Evolutionary conservation across 108 stramenopile genomes (phyloP).

Genomic region (Aurantiochytrium sp.): DNA sequence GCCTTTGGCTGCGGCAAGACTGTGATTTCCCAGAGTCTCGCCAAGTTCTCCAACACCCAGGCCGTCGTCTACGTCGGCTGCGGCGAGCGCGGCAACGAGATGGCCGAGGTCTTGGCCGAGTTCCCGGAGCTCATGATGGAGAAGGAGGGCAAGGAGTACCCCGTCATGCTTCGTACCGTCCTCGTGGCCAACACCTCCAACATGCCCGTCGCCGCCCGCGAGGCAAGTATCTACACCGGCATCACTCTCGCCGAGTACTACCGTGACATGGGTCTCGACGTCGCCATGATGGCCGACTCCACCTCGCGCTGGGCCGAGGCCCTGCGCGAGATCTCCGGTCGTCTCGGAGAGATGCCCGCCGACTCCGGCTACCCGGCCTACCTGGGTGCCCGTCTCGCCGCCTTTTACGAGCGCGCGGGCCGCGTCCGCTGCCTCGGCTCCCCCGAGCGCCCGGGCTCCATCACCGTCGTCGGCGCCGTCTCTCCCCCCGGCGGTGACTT

Average conservation of each 20-base stretch:
- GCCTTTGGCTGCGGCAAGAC: conserved; percentile 99
- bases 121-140: conserved; percentile 99
- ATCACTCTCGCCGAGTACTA: conserved; percentile 95
- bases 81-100: conserved; percentile 97
- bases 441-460: conserved; percentile 93
- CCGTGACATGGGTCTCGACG: conserved; percentile 98
- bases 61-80: conserved; percentile 90
- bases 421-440: conserved; percentile 93
- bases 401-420: conserved; percentile 99
- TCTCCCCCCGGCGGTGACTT: conserved; percentile 99
- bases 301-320: conserved; percentile 99
- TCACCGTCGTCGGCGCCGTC: conserved; percentile 97
- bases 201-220: conserved; percentile 99
- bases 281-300: conserved; percentile 99
- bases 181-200: conserved; percentile 99
- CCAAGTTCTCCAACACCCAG: conserved; percentile 97
- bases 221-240: conserved; percentile 99
- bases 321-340: conserved; percentile 99
- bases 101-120: conserved; percentile 99
- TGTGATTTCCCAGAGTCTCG: conserved; percentile 94
- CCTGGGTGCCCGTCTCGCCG: conserved; percentile 97
- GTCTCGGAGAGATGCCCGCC: conserved; percentile 99
- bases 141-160: conserved; percentile 80
- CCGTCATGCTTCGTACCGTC: conserved; percentile 99
- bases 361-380: conserved; percentile 99